A percentile compares a stretch with the other conserved stretches of the same genome.
Conservation (phyloP, 805 yeast species). For the Pichia scutulata region DNA sequence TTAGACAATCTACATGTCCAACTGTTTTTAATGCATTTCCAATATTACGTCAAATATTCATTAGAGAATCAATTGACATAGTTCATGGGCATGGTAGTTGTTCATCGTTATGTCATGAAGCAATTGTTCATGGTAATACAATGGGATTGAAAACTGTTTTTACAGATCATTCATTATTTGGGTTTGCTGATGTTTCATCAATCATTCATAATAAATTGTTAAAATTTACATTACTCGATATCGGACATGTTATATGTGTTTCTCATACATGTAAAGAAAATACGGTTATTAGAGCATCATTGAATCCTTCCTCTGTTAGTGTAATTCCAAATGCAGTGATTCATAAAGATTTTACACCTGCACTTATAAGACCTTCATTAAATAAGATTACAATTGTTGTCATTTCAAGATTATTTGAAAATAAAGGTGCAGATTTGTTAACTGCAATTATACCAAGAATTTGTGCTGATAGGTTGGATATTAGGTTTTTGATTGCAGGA, state of each 20-base stretch:
- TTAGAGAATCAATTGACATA: slow-evolving; percentile 79
- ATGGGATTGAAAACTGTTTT: slow-evolving; percentile 90
- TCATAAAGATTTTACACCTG: slow-evolving; percentile 68
- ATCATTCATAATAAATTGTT: slow-evolving; percentile 81
- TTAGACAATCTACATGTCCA: slow-evolving; percentile 81
- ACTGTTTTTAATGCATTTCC: slow-evolving; percentile 87
- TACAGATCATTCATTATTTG: slow-evolving; percentile 94
- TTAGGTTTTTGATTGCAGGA: slow-evolving; percentile 84
- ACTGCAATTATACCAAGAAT: slow-evolving; percentile 80
- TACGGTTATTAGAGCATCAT: slow-evolving; percentile 77
- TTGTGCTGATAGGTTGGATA: slow-evolving; percentile 54
- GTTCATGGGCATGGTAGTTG: slow-evolving; percentile 95
- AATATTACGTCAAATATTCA: slow-evolving; percentile 69
- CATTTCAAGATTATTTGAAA: slow-evolving; percentile 87
- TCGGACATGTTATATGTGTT: slow-evolving; percentile 93
- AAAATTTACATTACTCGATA: slow-evolving; percentile 75
- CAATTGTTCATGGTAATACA: slow-evolving; percentile 81
- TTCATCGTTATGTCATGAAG: slow-evolving; percentile 81
- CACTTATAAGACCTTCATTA: slow-evolving; percentile 22
- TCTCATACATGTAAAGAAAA: slow-evolving; percentile 95
- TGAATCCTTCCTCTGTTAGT: slow-evolving; percentile 70
- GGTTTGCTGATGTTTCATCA: slow-evolving; percentile 79
- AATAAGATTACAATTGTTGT: slow-evolving; percentile 72
- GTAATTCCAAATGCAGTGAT: slow-evolving; percentile 97
- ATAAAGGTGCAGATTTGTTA: slow-evolving; percentile 89